A percentile compares a stretch with the other conserved stretches of the same genome.
phyloP scores from a whole-genome alignment of 495 filamentous ascomycete species.

The Penicillium paradoxum region DNA sequence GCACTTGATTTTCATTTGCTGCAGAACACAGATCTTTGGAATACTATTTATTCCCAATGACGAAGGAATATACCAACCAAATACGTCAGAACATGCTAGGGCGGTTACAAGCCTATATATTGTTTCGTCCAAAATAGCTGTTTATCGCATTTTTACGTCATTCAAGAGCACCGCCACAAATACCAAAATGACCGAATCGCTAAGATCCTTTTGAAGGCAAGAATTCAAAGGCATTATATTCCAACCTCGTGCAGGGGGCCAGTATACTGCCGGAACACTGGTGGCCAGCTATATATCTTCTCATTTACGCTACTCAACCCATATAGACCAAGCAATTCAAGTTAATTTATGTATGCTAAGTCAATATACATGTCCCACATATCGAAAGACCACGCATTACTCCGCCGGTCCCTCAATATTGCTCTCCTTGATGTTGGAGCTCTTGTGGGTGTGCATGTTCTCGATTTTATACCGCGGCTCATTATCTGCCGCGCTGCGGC shows the following conservation, averaged over 20 bases:
- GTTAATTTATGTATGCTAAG: not conserved
- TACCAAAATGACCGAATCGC: not conserved
- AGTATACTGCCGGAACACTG: too few species aligned
- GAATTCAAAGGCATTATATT: not conserved
- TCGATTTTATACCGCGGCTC: conserved; percentile 35
- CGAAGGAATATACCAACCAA: not conserved
- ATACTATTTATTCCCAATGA: not conserved
- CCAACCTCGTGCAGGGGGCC: not conserved
- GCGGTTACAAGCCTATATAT: not conserved
- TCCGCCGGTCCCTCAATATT: conserved; percentile 35
- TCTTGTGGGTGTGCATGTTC: conserved; percentile 31
- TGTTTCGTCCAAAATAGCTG: not conserved
- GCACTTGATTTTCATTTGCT: not conserved
- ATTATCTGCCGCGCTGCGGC: conserved; percentile 19
- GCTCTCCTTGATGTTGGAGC: conserved; percentile 29
- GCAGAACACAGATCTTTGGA: not conserved
- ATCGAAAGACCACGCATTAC: not conserved
- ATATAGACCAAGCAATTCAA: not conserved
- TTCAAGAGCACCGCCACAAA: not conserved
- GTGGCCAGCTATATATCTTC: too few species aligned
- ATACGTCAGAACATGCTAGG: not conserved
- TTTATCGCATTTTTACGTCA: not conserved
- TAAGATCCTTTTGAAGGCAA: not conserved
- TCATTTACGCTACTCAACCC: not conserved
- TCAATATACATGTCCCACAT: not conserved